These are phyloP conservation scores for Rhodosporidiobolus odoratus DNA, from an alignment of 768 basidiomycete species.

Conservation along the genomic window DNA sequence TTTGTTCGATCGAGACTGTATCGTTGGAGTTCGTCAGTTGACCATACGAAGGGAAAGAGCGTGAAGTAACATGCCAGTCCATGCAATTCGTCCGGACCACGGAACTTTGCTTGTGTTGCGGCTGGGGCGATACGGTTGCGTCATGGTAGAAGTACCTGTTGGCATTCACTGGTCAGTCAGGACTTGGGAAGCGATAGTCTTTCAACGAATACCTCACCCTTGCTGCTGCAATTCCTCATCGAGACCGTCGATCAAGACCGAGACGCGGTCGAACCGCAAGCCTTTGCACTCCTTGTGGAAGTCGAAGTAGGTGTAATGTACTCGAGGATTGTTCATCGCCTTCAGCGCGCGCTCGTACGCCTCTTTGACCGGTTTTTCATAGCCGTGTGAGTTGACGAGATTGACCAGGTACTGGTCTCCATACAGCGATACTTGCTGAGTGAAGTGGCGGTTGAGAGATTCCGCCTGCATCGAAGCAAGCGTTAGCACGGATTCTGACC, in stretches of 20 bases:
- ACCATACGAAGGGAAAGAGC: too few species aligned
- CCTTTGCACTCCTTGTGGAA: constrained; percentile 92
- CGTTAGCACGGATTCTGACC: not conserved
- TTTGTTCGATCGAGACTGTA: constrained; percentile 85
- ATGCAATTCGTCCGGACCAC: constrained; percentile 92
- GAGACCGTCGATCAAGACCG: constrained; percentile 68
- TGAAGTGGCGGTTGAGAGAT: constrained; percentile 67
- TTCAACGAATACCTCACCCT: constrained; percentile 53
- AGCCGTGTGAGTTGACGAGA: constrained; percentile 85
- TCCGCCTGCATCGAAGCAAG: constrained; percentile 53
- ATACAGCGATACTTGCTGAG: constrained; percentile 66
- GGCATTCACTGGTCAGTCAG: not conserved
- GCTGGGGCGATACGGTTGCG: constrained; percentile 46
- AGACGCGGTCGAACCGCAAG: constrained; percentile 92
- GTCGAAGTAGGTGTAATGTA: constrained; percentile 90
- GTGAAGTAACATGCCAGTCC: constrained; percentile 54
- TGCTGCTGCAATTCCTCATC: constrained; percentile 63
- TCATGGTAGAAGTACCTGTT: constrained; percentile 73
- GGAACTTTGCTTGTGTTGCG: constrained; percentile 63
- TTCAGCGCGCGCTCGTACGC: constrained; percentile 76
- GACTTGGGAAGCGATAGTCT: not conserved
- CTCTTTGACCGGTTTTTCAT: constrained; percentile 91
- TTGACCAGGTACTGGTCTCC: constrained; percentile 77
- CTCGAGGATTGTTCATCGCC: constrained; percentile 60
- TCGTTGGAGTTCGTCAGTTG: not conserved